Percentiles rank a stretch among this genome's conserved stretches.
Conservation (phyloP, 306 rosid genomes). For the Gynostemma pentaphyllum region DNA sequence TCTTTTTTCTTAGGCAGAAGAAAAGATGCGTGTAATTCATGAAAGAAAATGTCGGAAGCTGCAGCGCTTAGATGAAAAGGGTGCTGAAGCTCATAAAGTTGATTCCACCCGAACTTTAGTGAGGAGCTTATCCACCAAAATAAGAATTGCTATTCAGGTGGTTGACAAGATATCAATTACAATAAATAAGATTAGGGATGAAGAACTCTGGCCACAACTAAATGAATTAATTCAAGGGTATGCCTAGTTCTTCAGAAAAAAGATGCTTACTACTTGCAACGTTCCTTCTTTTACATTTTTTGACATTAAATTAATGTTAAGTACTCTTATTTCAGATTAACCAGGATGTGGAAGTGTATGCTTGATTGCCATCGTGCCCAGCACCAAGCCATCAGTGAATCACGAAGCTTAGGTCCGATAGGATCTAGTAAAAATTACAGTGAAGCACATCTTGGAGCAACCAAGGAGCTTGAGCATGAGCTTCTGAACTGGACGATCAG, state of each 20-base stretch:
- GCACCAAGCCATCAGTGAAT: constrained; percentile 73
- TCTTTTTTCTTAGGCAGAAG: constrained; percentile 64
- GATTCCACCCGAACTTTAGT: constrained; percentile 53
- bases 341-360: constrained; percentile 93
- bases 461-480: constrained; percentile 65
- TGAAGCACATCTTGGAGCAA: constrained; percentile 58
- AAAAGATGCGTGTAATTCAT: constrained; percentile 81
- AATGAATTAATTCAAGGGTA: constrained; percentile 82
- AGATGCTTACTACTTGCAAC: neutral
- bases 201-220: constrained; percentile 89
- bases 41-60: constrained; percentile 71
- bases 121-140: constrained; percentile 74
- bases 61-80: constrained; percentile 67
- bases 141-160: constrained; percentile 83
- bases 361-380: constrained; percentile 86
- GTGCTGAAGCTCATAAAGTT: constrained; percentile 69
- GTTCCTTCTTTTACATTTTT: neutral
- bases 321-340: constrained; percentile 39
- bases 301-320: neutral
- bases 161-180: constrained; percentile 85
- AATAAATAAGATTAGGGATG: constrained; percentile 82
- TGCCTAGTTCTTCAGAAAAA: constrained; percentile 15
- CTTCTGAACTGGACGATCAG: constrained; percentile 81
- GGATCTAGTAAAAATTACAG: constrained; percentile 63
- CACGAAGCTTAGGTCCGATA: constrained; percentile 61